Conservation (phyloP, 352 stramenopile genomes). For the Globisporangium solare region DNA sequence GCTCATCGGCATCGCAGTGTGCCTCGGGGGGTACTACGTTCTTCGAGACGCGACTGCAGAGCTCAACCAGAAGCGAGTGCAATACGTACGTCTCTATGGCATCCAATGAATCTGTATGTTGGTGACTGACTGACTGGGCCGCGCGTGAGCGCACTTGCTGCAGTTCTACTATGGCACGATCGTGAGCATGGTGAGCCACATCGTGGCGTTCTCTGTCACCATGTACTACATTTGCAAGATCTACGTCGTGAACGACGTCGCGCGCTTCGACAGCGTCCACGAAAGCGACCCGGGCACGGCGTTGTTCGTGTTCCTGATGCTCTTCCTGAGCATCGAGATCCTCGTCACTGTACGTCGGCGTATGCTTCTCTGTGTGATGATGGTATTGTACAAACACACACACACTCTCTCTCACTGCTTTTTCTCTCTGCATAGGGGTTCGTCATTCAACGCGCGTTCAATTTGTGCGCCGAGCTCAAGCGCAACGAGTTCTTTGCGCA, state of each 20-base stretch:
- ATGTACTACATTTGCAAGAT: conserved; percentile 55
- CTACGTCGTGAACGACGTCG: conserved; percentile 51
- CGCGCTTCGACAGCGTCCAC: conserved; percentile 21
- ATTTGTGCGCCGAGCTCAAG: conserved; percentile 66
- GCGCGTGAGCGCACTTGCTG: background rate
- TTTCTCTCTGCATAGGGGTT: conserved; percentile 27
- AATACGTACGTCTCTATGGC: conserved; percentile 15
- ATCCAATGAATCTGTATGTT: background rate
- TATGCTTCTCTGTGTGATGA: background rate
- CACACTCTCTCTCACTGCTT: background rate
- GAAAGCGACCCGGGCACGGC: conserved; percentile 26
- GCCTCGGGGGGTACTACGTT: conserved; percentile 44
- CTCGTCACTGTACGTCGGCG: conserved; percentile 62
- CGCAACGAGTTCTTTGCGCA: conserved; percentile 64
- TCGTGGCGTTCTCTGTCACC: conserved; percentile 45
- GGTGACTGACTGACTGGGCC: background rate
- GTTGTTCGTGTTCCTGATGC: conserved; percentile 64
- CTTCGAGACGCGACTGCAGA: conserved; percentile 42
- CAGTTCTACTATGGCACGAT: conserved; percentile 61
- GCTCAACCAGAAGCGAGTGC: conserved; percentile 32
- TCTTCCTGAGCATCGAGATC: conserved; percentile 49
- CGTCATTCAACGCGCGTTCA: conserved; percentile 42
- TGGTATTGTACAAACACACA: no score
- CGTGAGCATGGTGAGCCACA: conserved; percentile 50
- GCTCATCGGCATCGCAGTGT: conserved; percentile 48